Conservation (phyloP, 108 stramenopile species). For the Skeletonema marinoi region DNA sequence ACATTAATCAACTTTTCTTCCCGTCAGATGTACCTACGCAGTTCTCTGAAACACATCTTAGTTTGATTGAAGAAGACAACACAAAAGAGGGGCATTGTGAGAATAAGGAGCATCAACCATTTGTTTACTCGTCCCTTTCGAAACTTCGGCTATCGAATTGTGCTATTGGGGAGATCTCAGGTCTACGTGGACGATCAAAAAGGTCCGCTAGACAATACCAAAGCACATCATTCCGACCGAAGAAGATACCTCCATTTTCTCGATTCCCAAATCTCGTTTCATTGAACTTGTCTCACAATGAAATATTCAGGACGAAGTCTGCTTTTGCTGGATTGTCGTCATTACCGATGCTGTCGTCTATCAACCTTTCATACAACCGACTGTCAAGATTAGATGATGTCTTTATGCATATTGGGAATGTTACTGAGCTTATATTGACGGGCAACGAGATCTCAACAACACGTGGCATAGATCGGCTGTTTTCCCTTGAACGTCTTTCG, state of each 20-base stretch:
- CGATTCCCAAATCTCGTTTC: constrained; percentile 57
- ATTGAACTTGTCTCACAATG: constrained; percentile 71
- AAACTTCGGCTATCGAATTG: constrained; percentile 67
- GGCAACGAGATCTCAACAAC: constrained; percentile 59
- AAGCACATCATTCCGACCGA: not conserved
- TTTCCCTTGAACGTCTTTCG: constrained; percentile 58
- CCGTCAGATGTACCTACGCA: constrained; percentile 7
- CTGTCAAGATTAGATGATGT: constrained; percentile 39
- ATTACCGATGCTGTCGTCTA: constrained; percentile 45
- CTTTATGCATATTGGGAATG: constrained; percentile 65
- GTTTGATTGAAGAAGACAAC: not conserved
- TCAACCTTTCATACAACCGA: constrained; percentile 77
- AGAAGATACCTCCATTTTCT: constrained; percentile 36
- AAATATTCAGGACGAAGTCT: constrained; percentile 55
- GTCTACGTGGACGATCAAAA: constrained; percentile 34
- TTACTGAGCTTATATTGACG: constrained; percentile 64
- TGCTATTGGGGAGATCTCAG: constrained; percentile 62
- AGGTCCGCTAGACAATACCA: not conserved
- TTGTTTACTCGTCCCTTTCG: constrained; percentile 43
- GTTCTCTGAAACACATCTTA: not conserved
- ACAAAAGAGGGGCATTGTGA: not conserved
- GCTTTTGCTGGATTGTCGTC: constrained; percentile 61
- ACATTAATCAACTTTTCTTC: constrained; percentile 55
- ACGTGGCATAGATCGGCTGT: constrained; percentile 70
- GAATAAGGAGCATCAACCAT: not conserved